These are phyloP conservation scores for Ophiocordyceps robertsii DNA, from an alignment of 2,329 filamentous ascomycete genomes.

Conservation along the genomic window DNA sequence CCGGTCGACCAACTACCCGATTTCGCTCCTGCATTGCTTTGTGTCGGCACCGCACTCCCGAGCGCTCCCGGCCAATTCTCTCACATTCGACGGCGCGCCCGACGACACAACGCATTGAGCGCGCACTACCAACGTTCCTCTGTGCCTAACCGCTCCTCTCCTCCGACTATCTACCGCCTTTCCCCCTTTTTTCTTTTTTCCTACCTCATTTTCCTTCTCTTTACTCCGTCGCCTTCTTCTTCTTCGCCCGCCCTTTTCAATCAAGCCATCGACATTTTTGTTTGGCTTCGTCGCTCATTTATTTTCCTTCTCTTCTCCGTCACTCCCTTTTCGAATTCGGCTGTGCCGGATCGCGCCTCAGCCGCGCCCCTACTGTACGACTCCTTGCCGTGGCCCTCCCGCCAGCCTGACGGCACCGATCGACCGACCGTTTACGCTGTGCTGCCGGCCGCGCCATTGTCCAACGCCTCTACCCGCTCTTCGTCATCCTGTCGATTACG, in stretches of 20 bases:
- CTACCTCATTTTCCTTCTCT: background rate
- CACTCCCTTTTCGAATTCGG: constrained; percentile 4
- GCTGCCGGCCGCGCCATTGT: background rate
- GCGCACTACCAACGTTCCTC: background rate
- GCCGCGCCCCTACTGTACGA: background rate
- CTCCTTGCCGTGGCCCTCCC: background rate
- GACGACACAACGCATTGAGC: too few species aligned
- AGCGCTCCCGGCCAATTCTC: too few species aligned
- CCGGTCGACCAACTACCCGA: too few species aligned
- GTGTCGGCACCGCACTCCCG: too few species aligned
- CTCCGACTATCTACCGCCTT: background rate
- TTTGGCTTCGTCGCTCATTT: constrained; percentile 2
- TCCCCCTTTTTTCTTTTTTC: background rate
- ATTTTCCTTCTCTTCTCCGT: constrained; percentile 2
- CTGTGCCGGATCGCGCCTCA: constrained; percentile 5
- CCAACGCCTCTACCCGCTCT: background rate
- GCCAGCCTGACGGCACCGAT: background rate
- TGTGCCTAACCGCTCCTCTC: too few species aligned
- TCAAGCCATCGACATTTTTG: background rate
- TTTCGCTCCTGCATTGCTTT: too few species aligned
- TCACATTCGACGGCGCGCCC: too few species aligned
- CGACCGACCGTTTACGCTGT: constrained; percentile 1
- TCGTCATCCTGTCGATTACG: background rate
- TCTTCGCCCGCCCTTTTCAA: constrained; percentile 1
- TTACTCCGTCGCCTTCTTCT: constrained; percentile 1